Evolutionary conservation across 371 early-diverging fungal species (phyloP).

Genomic region (Syncephalis fuscata): DNA sequence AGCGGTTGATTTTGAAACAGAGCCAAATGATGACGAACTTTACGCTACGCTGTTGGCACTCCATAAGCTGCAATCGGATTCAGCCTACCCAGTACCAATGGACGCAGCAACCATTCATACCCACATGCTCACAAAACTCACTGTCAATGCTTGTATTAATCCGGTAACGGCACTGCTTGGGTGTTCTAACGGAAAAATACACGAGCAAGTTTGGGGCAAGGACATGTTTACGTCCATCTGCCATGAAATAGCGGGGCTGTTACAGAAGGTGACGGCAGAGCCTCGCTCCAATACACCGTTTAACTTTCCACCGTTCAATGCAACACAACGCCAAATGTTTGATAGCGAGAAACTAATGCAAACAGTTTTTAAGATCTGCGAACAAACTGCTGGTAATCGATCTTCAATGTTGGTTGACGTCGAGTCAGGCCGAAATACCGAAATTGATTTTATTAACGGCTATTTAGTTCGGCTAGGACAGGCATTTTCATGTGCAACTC

Average conservation of each 20-base stretch:
- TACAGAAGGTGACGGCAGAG: no score
- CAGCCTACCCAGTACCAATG: no score
- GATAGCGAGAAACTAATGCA: constrained; percentile 10
- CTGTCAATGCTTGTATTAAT: constrained; percentile 37
- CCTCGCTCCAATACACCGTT: no score
- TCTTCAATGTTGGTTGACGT: constrained; percentile 45
- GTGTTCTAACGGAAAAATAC: constrained; percentile 20
- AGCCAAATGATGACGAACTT: no score
- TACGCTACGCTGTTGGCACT: no score
- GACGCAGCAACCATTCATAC: not conserved
- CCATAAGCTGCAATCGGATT: no score
- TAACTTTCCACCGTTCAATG: no score
- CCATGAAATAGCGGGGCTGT: no score
- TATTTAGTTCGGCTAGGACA: constrained; percentile 13
- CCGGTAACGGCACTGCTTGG: constrained; percentile 26
- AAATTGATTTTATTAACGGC: constrained; percentile 42
- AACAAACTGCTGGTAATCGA: constrained; percentile 18
- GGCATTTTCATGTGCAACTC: no score
- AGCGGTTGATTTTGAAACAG: not conserved
- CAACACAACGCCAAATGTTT: no score
- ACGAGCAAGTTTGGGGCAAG: not conserved
- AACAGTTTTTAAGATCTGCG: not conserved
- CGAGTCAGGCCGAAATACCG: constrained; percentile 17
- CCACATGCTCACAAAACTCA: constrained; percentile 28
- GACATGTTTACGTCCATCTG: no score